Percentiles rank a stretch among this genome's conserved stretches.
Evolutionary conservation across 176 grass and related monocot genomes (phyloP).

Genomic region (Avena eriantha): DNA sequence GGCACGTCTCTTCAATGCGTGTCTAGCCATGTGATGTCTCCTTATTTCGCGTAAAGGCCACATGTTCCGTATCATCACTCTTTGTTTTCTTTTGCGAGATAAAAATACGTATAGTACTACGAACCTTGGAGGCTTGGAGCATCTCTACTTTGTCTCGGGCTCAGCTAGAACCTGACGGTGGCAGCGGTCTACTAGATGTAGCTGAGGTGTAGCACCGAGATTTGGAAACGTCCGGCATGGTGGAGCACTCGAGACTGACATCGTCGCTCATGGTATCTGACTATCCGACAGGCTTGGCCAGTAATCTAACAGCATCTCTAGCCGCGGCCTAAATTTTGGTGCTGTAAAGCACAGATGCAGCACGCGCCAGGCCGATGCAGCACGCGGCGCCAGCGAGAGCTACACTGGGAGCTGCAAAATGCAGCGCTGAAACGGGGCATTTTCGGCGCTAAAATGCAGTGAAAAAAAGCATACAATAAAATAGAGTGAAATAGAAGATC

Average conservation of each 20-base stretch:
- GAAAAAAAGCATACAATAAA: too few species aligned
- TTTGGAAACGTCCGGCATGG: not conserved
- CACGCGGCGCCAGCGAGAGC: too few species aligned
- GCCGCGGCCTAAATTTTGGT: too few species aligned
- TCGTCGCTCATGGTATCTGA: not conserved
- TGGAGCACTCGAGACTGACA: not conserved
- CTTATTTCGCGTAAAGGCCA: not conserved
- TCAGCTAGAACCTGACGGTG: not conserved
- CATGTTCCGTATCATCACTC: not conserved
- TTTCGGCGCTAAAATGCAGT: too few species aligned
- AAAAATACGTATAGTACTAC: not conserved
- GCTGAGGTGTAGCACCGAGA: not conserved
- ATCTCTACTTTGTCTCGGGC: not conserved
- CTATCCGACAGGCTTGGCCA: not conserved
- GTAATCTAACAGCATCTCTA: too few species aligned
- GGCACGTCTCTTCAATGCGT: not conserved
- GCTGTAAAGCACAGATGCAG: too few species aligned
- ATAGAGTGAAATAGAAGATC: too few species aligned
- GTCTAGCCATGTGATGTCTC: conserved; percentile 18
- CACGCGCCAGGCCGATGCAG: too few species aligned
- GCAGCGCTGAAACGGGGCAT: too few species aligned
- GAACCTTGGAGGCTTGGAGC: not conserved
- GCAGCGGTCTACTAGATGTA: not conserved
- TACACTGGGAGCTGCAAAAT: too few species aligned
- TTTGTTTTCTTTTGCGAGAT: not conserved